Evolutionary conservation across 2,329 filamentous ascomycete species (phyloP), one percentile per base, ranked within the genome.

Genomic region (Cladophialophora chaetospira): DNA sequence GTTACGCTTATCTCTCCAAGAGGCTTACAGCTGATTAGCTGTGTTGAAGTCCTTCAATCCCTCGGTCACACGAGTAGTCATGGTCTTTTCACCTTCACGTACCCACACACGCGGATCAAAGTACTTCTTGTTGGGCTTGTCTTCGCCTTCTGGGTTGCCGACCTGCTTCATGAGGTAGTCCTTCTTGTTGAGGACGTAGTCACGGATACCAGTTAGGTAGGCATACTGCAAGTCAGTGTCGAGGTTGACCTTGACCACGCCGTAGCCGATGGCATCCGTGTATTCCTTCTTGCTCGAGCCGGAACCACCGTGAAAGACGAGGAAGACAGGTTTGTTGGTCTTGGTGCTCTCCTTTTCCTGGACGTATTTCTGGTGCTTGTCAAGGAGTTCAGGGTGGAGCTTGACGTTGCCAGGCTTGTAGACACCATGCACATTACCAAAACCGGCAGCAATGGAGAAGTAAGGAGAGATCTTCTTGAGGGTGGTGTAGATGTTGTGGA

Each of bases 61-160:
- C 73, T 87, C 85, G 67, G 84, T 72, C 65, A 97, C 85, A 77
- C 94, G 89, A 69, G 81, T 78, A 71, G 81, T 83, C 94, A 97
- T 99, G 71, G 88, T 91, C 87, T 97, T 96, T 86, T 99, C 94
- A 71, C 93, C 94, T 55, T 77, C 75, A 59, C 92, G 88, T 62
- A 96, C 90, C 93, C 92, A 96, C 72, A 97, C 91, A 77, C 91
- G 87, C 68, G 91, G 91, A 79, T 88, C 86, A 69, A 89, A 91
- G 80, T 81, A 87, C 81, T 97, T 97, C 89, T 99, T 99, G 87
- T 99, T 99, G 72, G 94, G 93, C 88, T 97, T 97, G 80, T 96
- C 90, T 17, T 85, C 87, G 60, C 93, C 92, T 48, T 97, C 92
- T 65, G 93, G 93, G 84, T 97, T 99, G 70, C 94, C 94, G 67